Evolutionary conservation across 2,329 filamentous ascomycete species (phyloP).

Genomic region (Capronia coronata): DNA sequence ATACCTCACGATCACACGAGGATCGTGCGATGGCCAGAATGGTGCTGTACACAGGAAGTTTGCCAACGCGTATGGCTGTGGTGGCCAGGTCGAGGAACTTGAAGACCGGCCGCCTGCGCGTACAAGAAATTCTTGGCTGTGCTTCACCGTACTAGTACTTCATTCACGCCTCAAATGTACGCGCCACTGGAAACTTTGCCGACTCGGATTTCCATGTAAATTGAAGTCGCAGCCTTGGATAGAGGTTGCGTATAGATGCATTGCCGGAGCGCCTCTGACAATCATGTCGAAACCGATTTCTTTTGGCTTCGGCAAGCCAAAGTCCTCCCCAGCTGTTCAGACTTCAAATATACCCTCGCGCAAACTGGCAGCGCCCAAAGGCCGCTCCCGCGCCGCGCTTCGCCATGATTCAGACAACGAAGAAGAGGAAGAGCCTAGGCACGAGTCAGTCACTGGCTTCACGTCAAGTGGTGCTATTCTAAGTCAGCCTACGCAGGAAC

Average conservation of each 20-base stretch:
- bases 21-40: no score
- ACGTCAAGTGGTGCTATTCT: conserved; percentile 45
- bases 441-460: conserved; percentile 49
- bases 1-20: not conserved
- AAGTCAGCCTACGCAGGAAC: conserved; percentile 32
- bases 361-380: conserved; percentile 2
- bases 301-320: conserved; percentile 28
- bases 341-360: conserved; percentile 4
- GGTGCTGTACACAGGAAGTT: not conserved
- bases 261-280: not conserved
- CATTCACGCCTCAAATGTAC: not conserved
- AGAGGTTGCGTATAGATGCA: not conserved
- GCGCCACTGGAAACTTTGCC: not conserved
- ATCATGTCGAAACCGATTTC: conserved; percentile 28
- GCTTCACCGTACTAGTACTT: not conserved
- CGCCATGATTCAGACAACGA: conserved; percentile 50
- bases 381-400: conserved; percentile 9
- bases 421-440: conserved; percentile 29
- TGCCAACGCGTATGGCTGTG: not conserved
- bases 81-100: not conserved
- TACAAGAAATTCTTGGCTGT: not conserved
- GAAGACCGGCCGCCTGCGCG: not conserved
- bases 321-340: conserved; percentile 5
- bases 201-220: not conserved
- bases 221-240: not conserved